These are phyloP conservation scores for Rhinocladiella mackenziei DNA, from an alignment of 2,329 filamentous ascomycete species.

Conservation along the genomic window DNA sequence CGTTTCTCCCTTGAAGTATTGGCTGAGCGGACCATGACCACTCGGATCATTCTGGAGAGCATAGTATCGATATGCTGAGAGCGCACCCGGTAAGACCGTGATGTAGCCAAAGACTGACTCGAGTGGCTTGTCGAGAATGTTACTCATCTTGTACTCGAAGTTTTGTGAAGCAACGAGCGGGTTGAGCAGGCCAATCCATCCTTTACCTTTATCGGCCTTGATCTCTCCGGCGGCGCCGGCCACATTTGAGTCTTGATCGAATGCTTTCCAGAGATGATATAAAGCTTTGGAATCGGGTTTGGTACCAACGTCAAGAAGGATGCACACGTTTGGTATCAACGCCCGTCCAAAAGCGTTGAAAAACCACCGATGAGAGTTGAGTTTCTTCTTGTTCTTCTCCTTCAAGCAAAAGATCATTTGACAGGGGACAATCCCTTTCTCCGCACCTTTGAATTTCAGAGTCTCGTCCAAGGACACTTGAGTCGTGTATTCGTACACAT, in stretches of 20 bases:
- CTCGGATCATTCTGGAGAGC: conserved; percentile 95
- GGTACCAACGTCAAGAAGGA: conserved; percentile 92
- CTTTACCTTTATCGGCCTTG: conserved; percentile 89
- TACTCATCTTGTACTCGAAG: conserved; percentile 99
- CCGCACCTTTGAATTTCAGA: conserved; percentile 96
- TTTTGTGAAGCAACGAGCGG: conserved; percentile 95
- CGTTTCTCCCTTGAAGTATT: conserved; percentile 99
- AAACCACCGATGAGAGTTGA: conserved; percentile 98
- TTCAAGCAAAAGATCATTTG: conserved; percentile 99
- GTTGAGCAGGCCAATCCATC: conserved; percentile 78
- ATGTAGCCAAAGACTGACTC: conserved; percentile 99
- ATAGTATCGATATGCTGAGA: conserved; percentile 93
- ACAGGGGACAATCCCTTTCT: conserved; percentile 96
- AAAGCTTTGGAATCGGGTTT: conserved; percentile 82
- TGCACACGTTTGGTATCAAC: conserved; percentile 92
- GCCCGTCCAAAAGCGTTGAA: conserved; percentile 96
- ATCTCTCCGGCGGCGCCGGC: conserved; percentile 97
- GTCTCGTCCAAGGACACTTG: conserved; percentile 94
- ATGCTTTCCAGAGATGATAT: conserved; percentile 99
- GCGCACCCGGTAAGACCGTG: conserved; percentile 87
- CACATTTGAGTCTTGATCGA: conserved; percentile 95
- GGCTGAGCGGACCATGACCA: conserved; percentile 88
- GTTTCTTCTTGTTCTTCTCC: conserved; percentile 94
- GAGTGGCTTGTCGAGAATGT: conserved; percentile 94
- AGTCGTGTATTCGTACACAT: conserved; percentile 98